Evolutionary conservation across 768 basidiomycete species (phyloP).

Genomic region (Collybia nuda): DNA sequence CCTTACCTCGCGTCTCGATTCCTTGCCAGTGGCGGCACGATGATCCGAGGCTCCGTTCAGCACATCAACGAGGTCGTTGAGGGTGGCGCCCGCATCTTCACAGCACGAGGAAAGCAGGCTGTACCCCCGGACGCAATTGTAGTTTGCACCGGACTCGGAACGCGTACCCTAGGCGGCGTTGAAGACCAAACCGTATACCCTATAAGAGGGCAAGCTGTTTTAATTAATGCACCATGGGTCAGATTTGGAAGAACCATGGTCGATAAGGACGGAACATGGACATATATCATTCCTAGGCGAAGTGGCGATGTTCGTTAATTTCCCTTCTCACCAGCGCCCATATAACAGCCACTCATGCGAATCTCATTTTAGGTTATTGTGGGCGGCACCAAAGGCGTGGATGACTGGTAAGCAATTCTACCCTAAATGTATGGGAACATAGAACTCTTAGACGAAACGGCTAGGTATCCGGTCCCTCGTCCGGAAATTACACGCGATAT

Average conservation of each 20-base stretch:
- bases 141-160: conserved; percentile 73
- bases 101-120: conserved; percentile 10
- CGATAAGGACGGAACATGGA: conserved; percentile 39
- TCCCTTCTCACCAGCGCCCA: background rate
- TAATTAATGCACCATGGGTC: conserved; percentile 70
- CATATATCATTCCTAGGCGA: conserved; percentile 66
- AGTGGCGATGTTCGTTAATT: conserved; percentile 47
- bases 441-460: too few relatives aligned
- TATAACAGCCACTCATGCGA: background rate
- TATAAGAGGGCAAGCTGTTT: conserved; percentile 81
- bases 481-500: conserved; percentile 63
- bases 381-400: conserved; percentile 54
- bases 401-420: conserved; percentile 57
- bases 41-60: conserved; percentile 59
- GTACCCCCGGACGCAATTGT: conserved; percentile 55
- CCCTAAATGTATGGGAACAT: too few relatives aligned
- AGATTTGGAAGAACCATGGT: conserved; percentile 52
- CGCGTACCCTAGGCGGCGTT: conserved; percentile 75
- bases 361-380: conserved; percentile 42
- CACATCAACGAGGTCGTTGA: conserved; percentile 73
- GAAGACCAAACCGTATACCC: conserved; percentile 77
- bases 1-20: conserved; percentile 70
- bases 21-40: conserved; percentile 57
- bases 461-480: conserved; percentile 64
- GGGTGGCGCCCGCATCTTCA: conserved; percentile 47